Percentiles rank a stretch among this genome's conserved stretches.
phyloP scores from a whole-genome alignment of 164 flowering plant species.

The Vitis labrusca region DNA sequence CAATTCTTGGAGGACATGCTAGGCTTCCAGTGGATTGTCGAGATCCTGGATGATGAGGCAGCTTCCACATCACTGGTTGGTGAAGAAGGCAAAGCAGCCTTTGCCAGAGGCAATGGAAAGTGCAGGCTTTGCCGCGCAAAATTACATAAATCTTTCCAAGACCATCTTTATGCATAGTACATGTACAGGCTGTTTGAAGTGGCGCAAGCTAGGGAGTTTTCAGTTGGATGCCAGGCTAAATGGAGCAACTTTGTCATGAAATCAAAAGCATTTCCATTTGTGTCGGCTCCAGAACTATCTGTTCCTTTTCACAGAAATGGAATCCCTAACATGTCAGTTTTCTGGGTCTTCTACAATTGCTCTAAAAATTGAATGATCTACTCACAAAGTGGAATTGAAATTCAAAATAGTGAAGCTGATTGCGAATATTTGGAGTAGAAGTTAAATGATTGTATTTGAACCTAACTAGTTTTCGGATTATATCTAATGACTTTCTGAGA shows the following conservation, averaged over 20 bases:
- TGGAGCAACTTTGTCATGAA: constrained; percentile 92
- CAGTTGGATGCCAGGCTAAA: constrained; percentile 97
- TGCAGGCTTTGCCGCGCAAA: neutral
- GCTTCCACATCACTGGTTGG: constrained; percentile 8
- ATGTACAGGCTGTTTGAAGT: constrained; percentile 4
- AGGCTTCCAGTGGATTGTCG: neutral
- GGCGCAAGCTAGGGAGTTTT: constrained; percentile 83
- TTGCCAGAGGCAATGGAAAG: neutral
- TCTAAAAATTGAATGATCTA: too few species aligned
- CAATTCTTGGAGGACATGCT: too few species aligned
- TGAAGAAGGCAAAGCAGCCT: constrained; percentile 4
- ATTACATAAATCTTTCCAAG: neutral
- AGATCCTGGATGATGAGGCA: neutral
- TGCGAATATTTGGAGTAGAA: too few species aligned
- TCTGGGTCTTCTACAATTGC: too few species aligned
- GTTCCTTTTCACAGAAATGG: constrained; percentile 44
- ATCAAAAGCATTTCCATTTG: constrained; percentile 90
- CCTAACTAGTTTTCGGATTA: too few species aligned
- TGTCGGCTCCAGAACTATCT: constrained; percentile 68
- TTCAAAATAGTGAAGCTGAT: too few species aligned
- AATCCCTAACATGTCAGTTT: too few species aligned
- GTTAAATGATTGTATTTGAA: too few species aligned
- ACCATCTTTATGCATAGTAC: constrained; percentile 1
- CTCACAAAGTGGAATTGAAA: too few species aligned
- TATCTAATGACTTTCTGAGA: too few species aligned